Conservation (phyloP, 176 grass and related monocot genomes). For the Avena atlantica region DNA sequence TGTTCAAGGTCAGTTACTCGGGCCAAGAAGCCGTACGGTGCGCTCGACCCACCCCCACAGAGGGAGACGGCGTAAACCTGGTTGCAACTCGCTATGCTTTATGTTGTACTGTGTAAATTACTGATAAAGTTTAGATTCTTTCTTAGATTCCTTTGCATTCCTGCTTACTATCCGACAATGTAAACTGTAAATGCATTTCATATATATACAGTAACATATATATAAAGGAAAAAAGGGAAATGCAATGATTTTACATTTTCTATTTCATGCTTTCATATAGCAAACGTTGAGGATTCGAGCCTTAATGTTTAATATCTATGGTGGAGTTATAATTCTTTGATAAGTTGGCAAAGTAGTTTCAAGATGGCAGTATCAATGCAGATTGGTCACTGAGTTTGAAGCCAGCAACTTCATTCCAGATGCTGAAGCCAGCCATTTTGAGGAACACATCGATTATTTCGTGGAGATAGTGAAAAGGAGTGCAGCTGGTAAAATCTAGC, state of each 20-base stretch:
- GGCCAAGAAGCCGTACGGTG: constrained; percentile 58
- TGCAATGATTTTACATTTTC: constrained; percentile 36
- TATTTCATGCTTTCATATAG: constrained; percentile 33
- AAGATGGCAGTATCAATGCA: constrained; percentile 16
- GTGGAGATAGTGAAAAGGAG: constrained; percentile 1
- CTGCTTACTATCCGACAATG: constrained; percentile 41
- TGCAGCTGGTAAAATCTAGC: constrained; percentile 12
- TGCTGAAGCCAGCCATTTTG: constrained; percentile 12
- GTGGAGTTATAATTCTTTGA: constrained; percentile 9
- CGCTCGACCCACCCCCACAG: constrained; percentile 55
- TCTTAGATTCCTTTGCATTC: constrained; percentile 37
- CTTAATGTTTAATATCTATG: background rate
- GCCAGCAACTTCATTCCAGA: constrained; percentile 26
- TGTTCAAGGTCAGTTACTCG: constrained; percentile 94
- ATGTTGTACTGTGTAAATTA: constrained; percentile 61
- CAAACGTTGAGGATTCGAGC: constrained; percentile 26
- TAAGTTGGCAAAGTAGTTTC: constrained; percentile 2
- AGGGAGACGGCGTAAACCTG: constrained; percentile 53
- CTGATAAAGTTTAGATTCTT: constrained; percentile 43
- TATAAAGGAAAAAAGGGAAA: constrained; percentile 44
- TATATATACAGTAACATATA: constrained; percentile 41
- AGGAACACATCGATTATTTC: constrained; percentile 21
- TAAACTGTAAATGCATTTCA: constrained; percentile 64
- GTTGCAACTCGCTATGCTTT: constrained; percentile 66
- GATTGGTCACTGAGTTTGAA: constrained; percentile 32